Base-by-base conservation (phyloP, 2,329 filamentous ascomycete genomes). In the Fusarium sp. region DNA sequence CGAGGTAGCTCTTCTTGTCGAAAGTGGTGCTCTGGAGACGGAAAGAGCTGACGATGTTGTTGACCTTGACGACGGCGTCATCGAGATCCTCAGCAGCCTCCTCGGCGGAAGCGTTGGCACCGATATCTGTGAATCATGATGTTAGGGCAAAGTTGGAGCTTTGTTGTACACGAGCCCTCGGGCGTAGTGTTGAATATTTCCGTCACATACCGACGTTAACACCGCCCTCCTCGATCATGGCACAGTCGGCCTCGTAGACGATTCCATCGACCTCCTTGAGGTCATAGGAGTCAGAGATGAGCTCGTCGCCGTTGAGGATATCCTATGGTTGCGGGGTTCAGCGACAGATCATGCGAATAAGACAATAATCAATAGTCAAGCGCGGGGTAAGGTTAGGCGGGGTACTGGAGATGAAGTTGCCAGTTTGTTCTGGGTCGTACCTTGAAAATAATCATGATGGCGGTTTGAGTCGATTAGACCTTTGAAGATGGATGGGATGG, bases 41-140 rank as follows among this genome's bases (percentile, higher is more conserved):
- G 91, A 98, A 98, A 75, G 92, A 92, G 86, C 94, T 85, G 79
- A 97, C 88, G 68, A 98, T 90, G 83, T 99, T 94, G 86, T 97
- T 96, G 84, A 97, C 94, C 79, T 89, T 88, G 82, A 90, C 81
- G 60, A 81, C 80, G 46, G 74, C 55, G 75, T 96, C 93, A 48
- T 97, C 94, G 74, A 89, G 74, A 70, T 80, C 91, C 75, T 94
- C 93, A 0, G 90, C 92, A 56, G 85, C 92, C 79, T 91, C 95
- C 85, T 98, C 96, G 66, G 96, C 94, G 75, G 95, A 98, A 75
- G 96, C 92, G 83, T 99, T 99, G 86, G 94, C 96, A 81, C 96
- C 96, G 76, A 87, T 96, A 81, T 96, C 91, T 93, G 31, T 56
- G 31, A 25, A 31, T 37, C 6, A 25, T 18, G 20, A 20, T 51